phyloP scores from a whole-genome alignment of 2,329 filamentous ascomycete species.

The Fusarium sublunatum region DNA sequence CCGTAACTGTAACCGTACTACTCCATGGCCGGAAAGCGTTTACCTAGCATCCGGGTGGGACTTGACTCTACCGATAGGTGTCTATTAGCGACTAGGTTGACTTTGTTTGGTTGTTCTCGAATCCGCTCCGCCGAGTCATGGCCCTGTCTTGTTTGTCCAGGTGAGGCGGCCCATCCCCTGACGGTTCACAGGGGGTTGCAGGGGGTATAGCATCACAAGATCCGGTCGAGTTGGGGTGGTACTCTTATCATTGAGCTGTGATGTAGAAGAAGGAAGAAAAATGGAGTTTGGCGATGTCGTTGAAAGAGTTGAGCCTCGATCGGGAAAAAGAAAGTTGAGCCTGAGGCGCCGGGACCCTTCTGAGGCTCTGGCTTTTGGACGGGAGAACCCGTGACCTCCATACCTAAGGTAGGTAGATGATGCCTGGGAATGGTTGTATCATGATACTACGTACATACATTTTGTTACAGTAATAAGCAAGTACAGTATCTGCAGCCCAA shows the following conservation, averaged over 20 bases:
- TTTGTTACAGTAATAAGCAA: too few species aligned
- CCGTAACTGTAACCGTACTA: neutral
- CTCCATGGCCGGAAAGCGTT: neutral
- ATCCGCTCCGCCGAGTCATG: conserved; percentile 36
- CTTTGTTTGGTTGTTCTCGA: too few species aligned
- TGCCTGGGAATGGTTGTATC: neutral
- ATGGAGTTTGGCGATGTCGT: neutral
- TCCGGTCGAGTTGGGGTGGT: neutral
- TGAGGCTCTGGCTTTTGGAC: conserved; percentile 12
- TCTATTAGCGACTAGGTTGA: conserved; percentile 11
- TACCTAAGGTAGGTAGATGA: too few species aligned
- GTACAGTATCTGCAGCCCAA: neutral
- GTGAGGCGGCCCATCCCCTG: conserved; percentile 31
- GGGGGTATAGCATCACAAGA: neutral
- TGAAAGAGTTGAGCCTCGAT: conserved; percentile 11
- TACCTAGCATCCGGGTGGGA: conserved; percentile 4
- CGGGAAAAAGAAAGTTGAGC: conserved; percentile 6
- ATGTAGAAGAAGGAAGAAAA: neutral
- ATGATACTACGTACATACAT: neutral
- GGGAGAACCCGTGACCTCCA: conserved; percentile 10
- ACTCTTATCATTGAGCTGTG: too few species aligned
- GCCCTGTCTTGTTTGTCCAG: conserved; percentile 25
- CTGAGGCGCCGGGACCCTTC: conserved; percentile 22
- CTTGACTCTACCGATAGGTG: conserved; percentile 14
- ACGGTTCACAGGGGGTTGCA: conserved; percentile 1